Conservation (phyloP, 2,329 filamentous ascomycete genomes). For the Claviceps digitariae region DNA sequence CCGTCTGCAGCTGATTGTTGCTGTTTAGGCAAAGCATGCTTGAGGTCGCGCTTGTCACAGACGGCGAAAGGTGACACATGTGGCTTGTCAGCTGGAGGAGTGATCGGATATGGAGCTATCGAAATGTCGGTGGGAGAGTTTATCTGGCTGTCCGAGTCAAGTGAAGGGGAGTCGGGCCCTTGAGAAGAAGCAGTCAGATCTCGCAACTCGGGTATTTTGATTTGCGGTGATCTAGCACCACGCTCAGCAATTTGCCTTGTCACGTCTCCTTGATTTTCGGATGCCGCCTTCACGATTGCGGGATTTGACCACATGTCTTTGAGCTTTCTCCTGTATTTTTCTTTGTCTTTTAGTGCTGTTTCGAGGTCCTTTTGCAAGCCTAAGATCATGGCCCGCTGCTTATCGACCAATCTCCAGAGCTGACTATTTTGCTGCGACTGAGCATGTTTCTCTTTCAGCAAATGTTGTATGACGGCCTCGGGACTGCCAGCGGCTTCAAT, state of each 20-base stretch:
- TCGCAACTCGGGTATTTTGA: constrained; percentile 12
- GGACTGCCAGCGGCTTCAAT: constrained; percentile 77
- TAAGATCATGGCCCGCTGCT: constrained; percentile 86
- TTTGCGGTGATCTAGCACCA: constrained; percentile 10
- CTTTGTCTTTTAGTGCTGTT: constrained; percentile 82
- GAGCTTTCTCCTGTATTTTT: constrained; percentile 79
- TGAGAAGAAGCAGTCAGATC: not conserved
- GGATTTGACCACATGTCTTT: constrained; percentile 53
- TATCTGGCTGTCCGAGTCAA: constrained; percentile 35
- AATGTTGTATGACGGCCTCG: constrained; percentile 75
- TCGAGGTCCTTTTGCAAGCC: constrained; percentile 93
- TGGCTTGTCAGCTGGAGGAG: constrained; percentile 42
- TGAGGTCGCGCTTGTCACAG: constrained; percentile 38
- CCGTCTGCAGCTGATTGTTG: constrained; percentile 42
- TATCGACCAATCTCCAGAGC: constrained; percentile 90
- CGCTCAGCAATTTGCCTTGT: constrained; percentile 3
- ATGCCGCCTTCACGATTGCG: constrained; percentile 18
- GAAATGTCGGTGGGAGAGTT: constrained; percentile 46
- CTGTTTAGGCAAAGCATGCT: constrained; percentile 45
- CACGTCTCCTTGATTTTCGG: constrained; percentile 8
- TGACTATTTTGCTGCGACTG: constrained; percentile 82
- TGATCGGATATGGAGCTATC: constrained; percentile 51
- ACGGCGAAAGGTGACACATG: constrained; percentile 29
- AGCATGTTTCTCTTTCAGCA: constrained; percentile 84
- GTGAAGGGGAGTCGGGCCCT: constrained; percentile 2